These are phyloP conservation scores for Phytopythium mirpurense DNA, from an alignment of 352 stramenopile species.

Conservation along the genomic window DNA sequence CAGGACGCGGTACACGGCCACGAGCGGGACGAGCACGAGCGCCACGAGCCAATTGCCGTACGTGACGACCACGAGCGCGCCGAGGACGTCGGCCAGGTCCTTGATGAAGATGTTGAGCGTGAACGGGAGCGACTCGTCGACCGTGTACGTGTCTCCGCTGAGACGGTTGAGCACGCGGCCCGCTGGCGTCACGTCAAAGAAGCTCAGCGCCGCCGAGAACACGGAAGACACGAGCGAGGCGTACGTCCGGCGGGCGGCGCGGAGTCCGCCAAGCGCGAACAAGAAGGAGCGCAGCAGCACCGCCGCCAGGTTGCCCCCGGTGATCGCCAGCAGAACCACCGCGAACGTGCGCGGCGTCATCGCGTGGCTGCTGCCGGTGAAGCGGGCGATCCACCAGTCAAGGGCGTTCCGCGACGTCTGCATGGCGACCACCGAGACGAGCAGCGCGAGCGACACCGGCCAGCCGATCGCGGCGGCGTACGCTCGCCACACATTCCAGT, in stretches of 20 bases:
- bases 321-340: slow-evolving; percentile 55
- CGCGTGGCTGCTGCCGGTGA: slow-evolving; percentile 23
- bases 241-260: slow-evolving; percentile 65
- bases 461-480: slow-evolving; percentile 56
- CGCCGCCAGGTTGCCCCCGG: slow-evolving; percentile 52
- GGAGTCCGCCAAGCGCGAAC: slow-evolving; percentile 77
- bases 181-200: slow-evolving; percentile 65
- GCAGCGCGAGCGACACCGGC: slow-evolving; percentile 35
- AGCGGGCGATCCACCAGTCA: slow-evolving; percentile 74
- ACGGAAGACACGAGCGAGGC: slow-evolving; percentile 38
- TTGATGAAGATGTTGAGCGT: slow-evolving; percentile 87
- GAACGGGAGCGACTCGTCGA: slow-evolving; percentile 87
- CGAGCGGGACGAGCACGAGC: slow-evolving; percentile 67
- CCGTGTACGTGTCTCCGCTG: slow-evolving; percentile 75
- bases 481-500: slow-evolving; percentile 49
- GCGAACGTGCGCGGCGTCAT: slow-evolving; percentile 50
- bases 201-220: slow-evolving; percentile 49
- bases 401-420: slow-evolving; percentile 74
- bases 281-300: slow-evolving; percentile 79
- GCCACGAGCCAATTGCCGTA: slow-evolving; percentile 75
- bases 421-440: slow-evolving; percentile 58
- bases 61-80: slow-evolving; percentile 71
- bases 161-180: slow-evolving; percentile 74
- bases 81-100: slow-evolving; percentile 65
- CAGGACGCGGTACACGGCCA: slow-evolving; percentile 55